Conservation (phyloP, 495 filamentous ascomycete species). For the Neurospora sp. region DNA sequence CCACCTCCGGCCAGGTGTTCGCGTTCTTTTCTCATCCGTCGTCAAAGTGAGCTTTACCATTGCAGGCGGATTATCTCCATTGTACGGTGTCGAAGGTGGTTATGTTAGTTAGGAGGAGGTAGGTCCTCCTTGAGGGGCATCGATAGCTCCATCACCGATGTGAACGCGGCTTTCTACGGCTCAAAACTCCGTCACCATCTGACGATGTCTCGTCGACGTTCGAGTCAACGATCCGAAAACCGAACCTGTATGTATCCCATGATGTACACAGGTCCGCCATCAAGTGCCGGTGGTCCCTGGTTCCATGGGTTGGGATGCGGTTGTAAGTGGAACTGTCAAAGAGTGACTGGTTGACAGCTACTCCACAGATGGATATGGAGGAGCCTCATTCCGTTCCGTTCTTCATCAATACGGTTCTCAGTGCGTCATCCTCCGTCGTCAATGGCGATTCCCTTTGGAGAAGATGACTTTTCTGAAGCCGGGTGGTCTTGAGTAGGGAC, state of each 20-base stretch:
- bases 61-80: neutral
- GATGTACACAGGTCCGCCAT: neutral
- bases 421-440: neutral
- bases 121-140: neutral
- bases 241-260: neutral
- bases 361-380: neutral
- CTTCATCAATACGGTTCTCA: neutral
- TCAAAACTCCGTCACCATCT: neutral
- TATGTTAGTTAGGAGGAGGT: neutral
- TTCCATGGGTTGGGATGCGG: neutral
- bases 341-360: neutral
- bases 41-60: neutral
- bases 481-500: neutral
- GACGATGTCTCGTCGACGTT: neutral
- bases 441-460: neutral
- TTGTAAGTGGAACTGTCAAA: neutral
- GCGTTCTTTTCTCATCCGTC: neutral
- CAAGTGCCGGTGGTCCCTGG: neutral
- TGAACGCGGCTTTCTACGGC: neutral
- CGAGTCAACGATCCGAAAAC: neutral
- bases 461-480: neutral
- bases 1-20: neutral
- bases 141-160: neutral
- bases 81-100: neutral
- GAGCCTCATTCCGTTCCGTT: neutral